Evolutionary conservation across 2,329 filamentous ascomycete species (phyloP).

Genomic region (Aspergillus awamori): DNA sequence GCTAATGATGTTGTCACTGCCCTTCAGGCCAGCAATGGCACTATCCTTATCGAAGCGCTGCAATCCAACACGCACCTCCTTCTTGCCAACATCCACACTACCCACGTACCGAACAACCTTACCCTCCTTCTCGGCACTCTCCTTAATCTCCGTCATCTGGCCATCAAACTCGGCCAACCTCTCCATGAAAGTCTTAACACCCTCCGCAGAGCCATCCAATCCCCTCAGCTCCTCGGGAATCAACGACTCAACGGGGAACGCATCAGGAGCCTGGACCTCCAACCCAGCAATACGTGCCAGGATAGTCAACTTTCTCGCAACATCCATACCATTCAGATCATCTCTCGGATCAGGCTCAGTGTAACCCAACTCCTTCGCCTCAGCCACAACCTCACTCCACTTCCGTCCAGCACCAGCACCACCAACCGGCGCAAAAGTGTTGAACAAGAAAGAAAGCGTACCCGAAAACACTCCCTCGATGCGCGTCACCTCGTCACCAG

Average conservation of each 20-base stretch:
- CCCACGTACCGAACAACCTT: slow-evolving; percentile 95
- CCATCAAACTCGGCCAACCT: slow-evolving; percentile 79
- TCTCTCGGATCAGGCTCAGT: slow-evolving; percentile 86
- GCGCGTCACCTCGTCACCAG: slow-evolving; percentile 85
- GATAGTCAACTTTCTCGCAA: slow-evolving; percentile 95
- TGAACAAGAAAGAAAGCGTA: slow-evolving; percentile 98
- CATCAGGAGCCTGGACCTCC: slow-evolving; percentile 76
- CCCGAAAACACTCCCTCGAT: slow-evolving; percentile 98
- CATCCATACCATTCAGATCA: slow-evolving; percentile 83
- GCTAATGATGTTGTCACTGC: slow-evolving; percentile 98
- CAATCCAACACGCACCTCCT: slow-evolving; percentile 86
- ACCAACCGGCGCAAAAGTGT: slow-evolving; percentile 84
- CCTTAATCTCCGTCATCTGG: slow-evolving; percentile 88
- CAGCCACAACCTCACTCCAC: slow-evolving; percentile 89
- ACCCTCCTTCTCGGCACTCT: slow-evolving; percentile 79
- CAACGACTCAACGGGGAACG: slow-evolving; percentile 91
- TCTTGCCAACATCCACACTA: slow-evolving; percentile 80
- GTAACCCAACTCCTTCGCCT: slow-evolving; percentile 91
- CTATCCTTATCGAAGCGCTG: slow-evolving; percentile 86
- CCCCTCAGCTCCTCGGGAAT: slow-evolving; percentile 86
- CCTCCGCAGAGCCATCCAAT: slow-evolving; percentile 57
- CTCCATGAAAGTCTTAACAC: slow-evolving; percentile 81
- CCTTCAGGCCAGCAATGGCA: slow-evolving; percentile 91
- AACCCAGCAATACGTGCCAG: slow-evolving; percentile 83
- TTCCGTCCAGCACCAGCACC: slow-evolving; percentile 62